Conservation (phyloP, 352 stramenopile species). For the Phytophthora sp. region DNA sequence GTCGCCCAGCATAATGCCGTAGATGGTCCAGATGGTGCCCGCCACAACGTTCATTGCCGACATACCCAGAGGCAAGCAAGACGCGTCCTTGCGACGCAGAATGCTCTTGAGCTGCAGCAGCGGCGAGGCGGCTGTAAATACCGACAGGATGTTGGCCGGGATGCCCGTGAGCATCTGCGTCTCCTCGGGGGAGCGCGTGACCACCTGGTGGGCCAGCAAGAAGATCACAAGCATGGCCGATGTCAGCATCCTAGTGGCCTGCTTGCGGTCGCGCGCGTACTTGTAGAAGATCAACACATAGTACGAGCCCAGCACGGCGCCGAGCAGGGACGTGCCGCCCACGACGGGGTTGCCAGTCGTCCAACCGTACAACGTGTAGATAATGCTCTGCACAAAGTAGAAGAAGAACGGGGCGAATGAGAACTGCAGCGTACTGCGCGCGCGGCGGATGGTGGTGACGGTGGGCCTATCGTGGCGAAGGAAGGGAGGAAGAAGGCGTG, state of each 20-base stretch:
- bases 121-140: conserved; percentile 73
- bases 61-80: conserved; percentile 77
- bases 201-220: conserved; percentile 57
- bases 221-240: conserved; percentile 56
- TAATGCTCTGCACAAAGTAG: conserved; percentile 85
- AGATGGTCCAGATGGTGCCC: conserved; percentile 68
- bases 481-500: neutral
- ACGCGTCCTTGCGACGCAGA: conserved; percentile 65
- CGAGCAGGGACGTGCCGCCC: conserved; percentile 60
- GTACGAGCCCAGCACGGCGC: conserved; percentile 60
- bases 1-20: conserved; percentile 72
- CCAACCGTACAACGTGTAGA: conserved; percentile 80
- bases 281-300: conserved; percentile 80
- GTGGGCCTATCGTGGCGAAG: conserved; percentile 67
- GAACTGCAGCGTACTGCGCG: conserved; percentile 78
- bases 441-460: conserved; percentile 61
- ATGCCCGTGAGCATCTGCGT: conserved; percentile 74
- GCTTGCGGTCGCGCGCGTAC: conserved; percentile 51
- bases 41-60: conserved; percentile 80
- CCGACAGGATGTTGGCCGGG: conserved; percentile 72
- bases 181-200: conserved; percentile 48
- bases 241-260: conserved; percentile 48
- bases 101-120: conserved; percentile 77
- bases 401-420: conserved; percentile 86
- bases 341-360: conserved; percentile 70